Evolutionary conservation across 164 flowering plant genomes (phyloP), one percentile per base, ranked within the genome.

Genomic region (Chimonanthus salicifolius): DNA sequence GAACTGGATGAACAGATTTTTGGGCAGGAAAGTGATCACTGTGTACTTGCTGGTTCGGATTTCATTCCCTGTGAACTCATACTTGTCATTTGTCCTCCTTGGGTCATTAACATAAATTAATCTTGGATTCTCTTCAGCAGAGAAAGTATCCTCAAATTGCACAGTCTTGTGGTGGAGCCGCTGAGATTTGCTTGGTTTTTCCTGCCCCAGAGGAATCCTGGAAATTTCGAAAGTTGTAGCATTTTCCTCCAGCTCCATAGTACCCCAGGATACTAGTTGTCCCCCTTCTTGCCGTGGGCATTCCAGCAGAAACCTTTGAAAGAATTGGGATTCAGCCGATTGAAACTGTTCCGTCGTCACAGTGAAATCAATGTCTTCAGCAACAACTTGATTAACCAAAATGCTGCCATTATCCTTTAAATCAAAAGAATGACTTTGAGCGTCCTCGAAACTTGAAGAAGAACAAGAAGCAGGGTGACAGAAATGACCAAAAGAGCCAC

Each of bases 31-130:
- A 58, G 87, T 91, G 73, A 93, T 80, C 43, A 89, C 21, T 0
- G 98, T 91, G 80, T 93, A 93, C 76, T 86, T 93, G 89, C 98
- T 90, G 4, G 98, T 93, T 6, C 87, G 84, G 47, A 93, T 91
- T 84, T 89, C 94, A 85, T 93, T 93, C 74, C 91, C 94, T 2
- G 94, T 82, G 74, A 93, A 93, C 81, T 91, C 92, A 72, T 82
- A 91, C 85, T 85, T 87, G 71, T 93, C 94, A 80, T 90, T 90
- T 11, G 98, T 91, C 82, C 73, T 88, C 80, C 77, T 83, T 4
- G 97, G 91, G 79, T 93, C 94, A 80, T 90, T 86, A 20, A 93
- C 82, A 79, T 91, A 85, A 62, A 93, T 87, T 77, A 87, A 68
- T 79, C 98, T 81, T 0, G 95, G 76, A 74, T 88, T 82, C 63